Evolutionary conservation across 2,329 filamentous ascomycete species (phyloP), one percentile per base, ranked within the genome.

Genomic region (Ceratocystis albifundus): DNA sequence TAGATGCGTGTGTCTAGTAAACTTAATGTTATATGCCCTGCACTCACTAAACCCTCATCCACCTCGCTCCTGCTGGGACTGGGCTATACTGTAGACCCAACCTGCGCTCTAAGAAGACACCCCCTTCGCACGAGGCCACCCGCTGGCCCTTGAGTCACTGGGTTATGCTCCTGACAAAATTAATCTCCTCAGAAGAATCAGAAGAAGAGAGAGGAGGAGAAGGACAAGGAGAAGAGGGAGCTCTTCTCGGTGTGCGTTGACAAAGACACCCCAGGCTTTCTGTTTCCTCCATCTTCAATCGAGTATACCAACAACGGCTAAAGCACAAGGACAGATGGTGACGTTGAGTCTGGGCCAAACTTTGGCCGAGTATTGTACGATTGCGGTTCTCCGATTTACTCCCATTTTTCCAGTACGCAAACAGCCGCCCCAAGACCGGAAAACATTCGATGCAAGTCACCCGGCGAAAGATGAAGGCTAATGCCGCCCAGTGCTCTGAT

Each of bases 151-250:
- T 59, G 53, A 10, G 7, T 4, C 53, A 15, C 50, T 55, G 17
- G 20, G 7, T 55, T 20, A 30, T 30, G 20, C 20, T 55, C n/a
- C 25, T 59, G 53, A 59, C 53, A 30, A 59, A 59, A 59, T 59
- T 59, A 59, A 59, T 59, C 28, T 59, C 53, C 53, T 59, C 53
- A 59, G 12, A 59, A 32, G 53, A 55, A 55, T 25, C 5, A 7
- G 53, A 30, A 41, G 36, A 41, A 41, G 12, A 8, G 36, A 41
- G 36, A 41, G 36, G 3, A 36, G 36, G 3, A 41, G 8, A 41
- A 41, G 8, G 8, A 12, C 3, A 12, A 41, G 10, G 12, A 41
- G 36, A 41, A 41, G 12, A 41, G 36, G 10, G 1, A 10, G 10
- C 10, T 41, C 12, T 41, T 41, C 36, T 12, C 36, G 36, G 10